phyloP scores from a whole-genome alignment of 2,329 filamentous ascomycete species.

The Ophiosphaerella herpotricha region DNA sequence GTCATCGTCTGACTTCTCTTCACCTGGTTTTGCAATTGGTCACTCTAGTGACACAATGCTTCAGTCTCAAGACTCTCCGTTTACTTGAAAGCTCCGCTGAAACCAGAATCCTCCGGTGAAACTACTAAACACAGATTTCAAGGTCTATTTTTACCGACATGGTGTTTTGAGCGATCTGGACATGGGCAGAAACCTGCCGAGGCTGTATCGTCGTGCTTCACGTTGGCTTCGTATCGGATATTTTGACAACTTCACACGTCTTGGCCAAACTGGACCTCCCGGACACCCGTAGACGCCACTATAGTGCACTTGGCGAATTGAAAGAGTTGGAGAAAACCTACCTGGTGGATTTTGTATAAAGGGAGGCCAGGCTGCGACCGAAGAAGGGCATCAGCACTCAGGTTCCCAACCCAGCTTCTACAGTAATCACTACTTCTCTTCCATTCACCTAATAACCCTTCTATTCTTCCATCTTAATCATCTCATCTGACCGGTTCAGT shows the following conservation, averaged over 20 bases:
- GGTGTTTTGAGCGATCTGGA: slow-evolving; percentile 26
- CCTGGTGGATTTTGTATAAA: slow-evolving; percentile 33
- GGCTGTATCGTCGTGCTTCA: slow-evolving; percentile 18
- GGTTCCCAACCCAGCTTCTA: slow-evolving; percentile 41
- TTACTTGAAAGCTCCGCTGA: neutral
- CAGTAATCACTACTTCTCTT: slow-evolving; percentile 41
- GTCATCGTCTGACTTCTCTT: slow-evolving; percentile 17
- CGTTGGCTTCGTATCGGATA: slow-evolving; percentile 18
- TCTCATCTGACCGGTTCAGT: slow-evolving; percentile 45
- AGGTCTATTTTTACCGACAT: slow-evolving; percentile 27
- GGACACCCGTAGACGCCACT: slow-evolving; percentile 16
- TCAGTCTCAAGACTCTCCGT: slow-evolving; percentile 1
- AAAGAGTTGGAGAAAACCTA: neutral
- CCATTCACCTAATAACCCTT: slow-evolving; percentile 29
- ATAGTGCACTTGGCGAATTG: slow-evolving; percentile 9
- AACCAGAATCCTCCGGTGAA: slow-evolving; percentile 11
- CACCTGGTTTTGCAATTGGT: slow-evolving; percentile 9
- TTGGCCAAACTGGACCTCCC: slow-evolving; percentile 37
- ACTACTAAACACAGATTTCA: slow-evolving; percentile 19
- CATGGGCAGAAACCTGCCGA: slow-evolving; percentile 12
- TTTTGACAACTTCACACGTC: slow-evolving; percentile 21
- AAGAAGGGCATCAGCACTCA: slow-evolving; percentile 40
- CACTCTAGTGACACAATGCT: slow-evolving; percentile 5
- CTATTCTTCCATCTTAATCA: slow-evolving; percentile 28
- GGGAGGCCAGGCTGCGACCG: slow-evolving; percentile 15